Evolutionary conservation across 768 basidiomycete species (phyloP), one percentile per base, ranked within the genome.

Genomic region (Pleurotus sapidus): DNA sequence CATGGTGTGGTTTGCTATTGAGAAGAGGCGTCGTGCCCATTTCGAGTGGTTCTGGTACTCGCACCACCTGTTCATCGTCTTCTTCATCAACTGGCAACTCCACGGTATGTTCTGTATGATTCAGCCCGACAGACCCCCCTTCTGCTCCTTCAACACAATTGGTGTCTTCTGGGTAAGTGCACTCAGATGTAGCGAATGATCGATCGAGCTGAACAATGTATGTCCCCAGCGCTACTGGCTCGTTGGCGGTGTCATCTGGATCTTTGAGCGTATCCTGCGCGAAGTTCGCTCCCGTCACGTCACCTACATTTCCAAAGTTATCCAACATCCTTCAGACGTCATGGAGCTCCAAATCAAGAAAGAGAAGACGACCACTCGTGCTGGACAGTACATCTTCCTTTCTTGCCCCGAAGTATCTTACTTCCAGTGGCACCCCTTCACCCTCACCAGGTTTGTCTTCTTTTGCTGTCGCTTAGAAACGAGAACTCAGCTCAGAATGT

Each of bases 91-190:
- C 67, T 97, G 95, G 95, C 95, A 98, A 70, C 77, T 96, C 27
- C 95, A 95, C 67, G 94, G 94, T 55, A 89, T 95, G 90, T 95
- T 93, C 84, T 95, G 93, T 75, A 93, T 95, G 91, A 93, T 95
- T 75, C 75, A 91, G 72, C 94, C 95, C 23, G 93, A 97, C 72
- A 79, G 90, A 55, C 81, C 90, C 0, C 93, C 93, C 0, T 95
- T 79, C 72, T 98, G 95, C 74, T 91, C 90, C 3, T 89, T 70
- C 71, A 89, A 89, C 67, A 83, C 75, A 38, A 87, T 95, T 61
- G 95, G 94, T 63, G 93, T 96, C 59, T 98, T 98, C 77, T 98
- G 96, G 95, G 92, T 93, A 61, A 55, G 87, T 75, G 14, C 24
- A 11, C n/a, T 45, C 46, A 24, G 39, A 56, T 42, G 24, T 37